phyloP scores from a whole-genome alignment of 2,329 filamentous ascomycete genomes.

The Lomentospora prolificans region DNA sequence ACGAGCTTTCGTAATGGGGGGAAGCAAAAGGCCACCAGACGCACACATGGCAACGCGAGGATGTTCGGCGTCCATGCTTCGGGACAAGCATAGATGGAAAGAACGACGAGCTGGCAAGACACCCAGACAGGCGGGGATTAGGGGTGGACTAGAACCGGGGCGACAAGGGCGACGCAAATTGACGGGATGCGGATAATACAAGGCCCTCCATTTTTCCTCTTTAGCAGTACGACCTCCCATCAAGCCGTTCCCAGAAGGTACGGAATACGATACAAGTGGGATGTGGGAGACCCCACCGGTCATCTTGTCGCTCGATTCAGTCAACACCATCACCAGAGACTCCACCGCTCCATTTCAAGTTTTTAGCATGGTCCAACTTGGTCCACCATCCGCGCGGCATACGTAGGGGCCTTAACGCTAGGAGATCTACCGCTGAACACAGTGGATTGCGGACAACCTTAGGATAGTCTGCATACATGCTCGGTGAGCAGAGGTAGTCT shows the following conservation, averaged over 20 bases:
- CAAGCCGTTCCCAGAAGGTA: neutral
- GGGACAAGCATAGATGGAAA: neutral
- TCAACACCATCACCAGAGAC: neutral
- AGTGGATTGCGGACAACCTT: too few relatives aligned
- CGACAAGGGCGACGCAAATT: conserved; percentile 10
- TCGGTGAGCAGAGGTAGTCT: too few relatives aligned
- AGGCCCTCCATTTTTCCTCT: neutral
- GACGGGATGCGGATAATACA: conserved; percentile 14
- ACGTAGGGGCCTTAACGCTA: too few relatives aligned
- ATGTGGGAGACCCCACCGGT: neutral
- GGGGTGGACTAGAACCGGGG: conserved; percentile 12
- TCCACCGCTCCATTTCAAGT: neutral
- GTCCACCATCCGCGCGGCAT: too few relatives aligned
- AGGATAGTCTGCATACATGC: too few relatives aligned
- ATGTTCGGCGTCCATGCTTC: neutral
- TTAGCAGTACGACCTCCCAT: neutral
- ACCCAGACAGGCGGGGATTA: conserved; percentile 3
- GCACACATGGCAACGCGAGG: neutral
- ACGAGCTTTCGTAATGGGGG: neutral
- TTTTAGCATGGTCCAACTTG: too few relatives aligned
- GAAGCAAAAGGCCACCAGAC: neutral
- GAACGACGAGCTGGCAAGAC: neutral
- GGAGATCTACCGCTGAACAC: too few relatives aligned
- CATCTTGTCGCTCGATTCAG: neutral
- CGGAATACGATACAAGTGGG: neutral